Conservation (phyloP, 2,329 filamentous ascomycete genomes). For the Dendrostoma leiphaemia region DNA sequence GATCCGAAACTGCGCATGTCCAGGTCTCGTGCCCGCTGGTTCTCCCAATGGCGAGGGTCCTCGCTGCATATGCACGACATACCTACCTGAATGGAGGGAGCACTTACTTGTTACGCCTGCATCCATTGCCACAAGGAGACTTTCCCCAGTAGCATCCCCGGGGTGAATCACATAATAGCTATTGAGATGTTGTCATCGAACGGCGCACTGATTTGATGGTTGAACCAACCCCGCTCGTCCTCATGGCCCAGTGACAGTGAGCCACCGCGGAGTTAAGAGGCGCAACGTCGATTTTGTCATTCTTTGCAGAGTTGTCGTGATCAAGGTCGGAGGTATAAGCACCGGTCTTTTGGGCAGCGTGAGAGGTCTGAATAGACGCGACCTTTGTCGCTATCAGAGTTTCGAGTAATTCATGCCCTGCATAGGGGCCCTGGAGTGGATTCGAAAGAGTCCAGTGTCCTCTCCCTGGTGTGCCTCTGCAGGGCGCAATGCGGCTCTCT, state of each 20-base stretch:
- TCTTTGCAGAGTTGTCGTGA: neutral
- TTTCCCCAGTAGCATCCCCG: neutral
- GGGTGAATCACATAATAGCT: neutral
- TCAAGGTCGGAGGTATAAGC: conserved; percentile 1
- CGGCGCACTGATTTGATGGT: neutral
- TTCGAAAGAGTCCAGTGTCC: neutral
- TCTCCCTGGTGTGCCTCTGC: neutral
- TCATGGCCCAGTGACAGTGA: neutral
- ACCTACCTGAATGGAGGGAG: neutral
- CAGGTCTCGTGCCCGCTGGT: neutral
- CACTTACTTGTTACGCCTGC: neutral
- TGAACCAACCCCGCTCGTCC: neutral
- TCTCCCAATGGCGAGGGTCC: neutral
- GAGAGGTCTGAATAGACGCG: neutral
- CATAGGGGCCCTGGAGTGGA: neutral
- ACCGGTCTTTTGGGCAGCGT: neutral
- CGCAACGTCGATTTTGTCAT: conserved; percentile 2
- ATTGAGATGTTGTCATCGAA: neutral
- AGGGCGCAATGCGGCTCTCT: conserved; percentile 6
- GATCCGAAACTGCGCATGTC: neutral
- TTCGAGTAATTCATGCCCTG: too few relatives aligned
- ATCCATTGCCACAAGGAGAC: neutral
- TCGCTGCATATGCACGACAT: conserved; percentile 9
- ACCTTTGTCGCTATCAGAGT: neutral
- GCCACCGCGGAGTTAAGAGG: conserved; percentile 5